Evolutionary conservation across 1,284 basidiomycete species (phyloP), one percentile per base, ranked within the genome.

Genomic region (Psilocybe mexicana): DNA sequence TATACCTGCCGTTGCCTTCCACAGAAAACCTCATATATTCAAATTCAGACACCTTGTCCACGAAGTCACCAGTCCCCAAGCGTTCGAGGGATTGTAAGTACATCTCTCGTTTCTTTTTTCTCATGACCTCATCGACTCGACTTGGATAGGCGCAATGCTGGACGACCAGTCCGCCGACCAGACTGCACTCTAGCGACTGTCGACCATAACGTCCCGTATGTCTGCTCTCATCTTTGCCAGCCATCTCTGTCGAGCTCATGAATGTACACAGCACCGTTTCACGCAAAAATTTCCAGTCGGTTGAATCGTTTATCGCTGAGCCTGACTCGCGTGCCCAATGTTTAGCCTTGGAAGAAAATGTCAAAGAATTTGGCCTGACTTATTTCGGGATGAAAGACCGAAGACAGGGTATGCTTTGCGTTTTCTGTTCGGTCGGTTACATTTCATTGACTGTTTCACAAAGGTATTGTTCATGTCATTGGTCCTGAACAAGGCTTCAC

Each of bases 401-500:
- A 61, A 85, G 94, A 66, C 94, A 96, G 78, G 94, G 92, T 89
- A 65, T 60, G 73, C 57, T 28, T 14, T 3, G 2, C 6, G 26
- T 44, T 26, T 14, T 14, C 11, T 24, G 28, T 28, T 42, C 42
- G 23, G 49, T 18, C 46, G 51, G 51, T 52, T 23, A 49, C 48
- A 42, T 55, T 57, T 48, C 57, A 54, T 18, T 28, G 35, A 43
- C 52, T 28, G 30, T 25, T 33, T 28, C 14, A 18, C 18, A 14
- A 49, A 94, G 90, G 94, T 60, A 98, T 97, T 65, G 95, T 98
- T 6, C 95, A 98, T 73, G 83, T 98, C 63, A 97, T 98, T 67
- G 96, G 95, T 51, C 95, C 96, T 50, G 95, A 98, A 72, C 93
- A 98, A 77, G 95, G 95, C 36, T 98, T 98, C 73, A 98, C 94